Conservation (phyloP, 1,284 basidiomycete species). For the Ganoderma meredithae region DNA sequence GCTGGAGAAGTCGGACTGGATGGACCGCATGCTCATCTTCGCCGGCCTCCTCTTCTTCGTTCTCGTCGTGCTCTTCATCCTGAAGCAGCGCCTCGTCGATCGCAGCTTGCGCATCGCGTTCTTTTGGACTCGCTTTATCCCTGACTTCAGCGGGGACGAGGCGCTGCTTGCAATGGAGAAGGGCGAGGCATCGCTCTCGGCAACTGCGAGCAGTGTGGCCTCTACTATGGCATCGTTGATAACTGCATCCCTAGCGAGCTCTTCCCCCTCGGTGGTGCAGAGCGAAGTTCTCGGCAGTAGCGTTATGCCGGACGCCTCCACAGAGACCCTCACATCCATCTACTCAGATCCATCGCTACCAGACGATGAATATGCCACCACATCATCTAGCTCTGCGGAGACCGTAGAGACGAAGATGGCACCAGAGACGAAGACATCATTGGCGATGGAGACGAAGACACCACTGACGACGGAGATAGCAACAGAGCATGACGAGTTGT, state of each 20-base stretch:
- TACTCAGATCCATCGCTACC: conserved; percentile 1
- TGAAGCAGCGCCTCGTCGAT: conserved; percentile 88
- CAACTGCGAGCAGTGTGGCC: conserved; percentile 9
- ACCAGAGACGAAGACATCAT: too few relatives aligned
- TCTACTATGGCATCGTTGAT: conserved; percentile 15
- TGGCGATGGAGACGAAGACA: too few relatives aligned
- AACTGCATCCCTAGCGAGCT: conserved; percentile 16
- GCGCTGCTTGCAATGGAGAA: conserved; percentile 38
- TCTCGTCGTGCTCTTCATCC: conserved; percentile 83
- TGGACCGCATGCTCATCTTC: conserved; percentile 88
- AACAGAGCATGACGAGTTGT: conserved; percentile 24
- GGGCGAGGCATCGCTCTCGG: conserved; percentile 24
- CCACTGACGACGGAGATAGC: background rate
- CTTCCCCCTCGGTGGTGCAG: background rate
- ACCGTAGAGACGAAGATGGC: background rate
- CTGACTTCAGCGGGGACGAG: conserved; percentile 42
- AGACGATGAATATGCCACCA: conserved; percentile 3
- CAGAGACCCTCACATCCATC: background rate
- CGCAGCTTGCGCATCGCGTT: conserved; percentile 72
- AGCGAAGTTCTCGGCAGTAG: background rate
- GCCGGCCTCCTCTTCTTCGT: conserved; percentile 83
- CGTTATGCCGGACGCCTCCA: background rate
- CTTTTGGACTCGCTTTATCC: conserved; percentile 82
- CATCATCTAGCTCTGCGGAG: background rate
- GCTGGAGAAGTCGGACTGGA: conserved; percentile 88